Conservation (phyloP, 768 basidiomycete species). For the Termitomyces titanicus region DNA sequence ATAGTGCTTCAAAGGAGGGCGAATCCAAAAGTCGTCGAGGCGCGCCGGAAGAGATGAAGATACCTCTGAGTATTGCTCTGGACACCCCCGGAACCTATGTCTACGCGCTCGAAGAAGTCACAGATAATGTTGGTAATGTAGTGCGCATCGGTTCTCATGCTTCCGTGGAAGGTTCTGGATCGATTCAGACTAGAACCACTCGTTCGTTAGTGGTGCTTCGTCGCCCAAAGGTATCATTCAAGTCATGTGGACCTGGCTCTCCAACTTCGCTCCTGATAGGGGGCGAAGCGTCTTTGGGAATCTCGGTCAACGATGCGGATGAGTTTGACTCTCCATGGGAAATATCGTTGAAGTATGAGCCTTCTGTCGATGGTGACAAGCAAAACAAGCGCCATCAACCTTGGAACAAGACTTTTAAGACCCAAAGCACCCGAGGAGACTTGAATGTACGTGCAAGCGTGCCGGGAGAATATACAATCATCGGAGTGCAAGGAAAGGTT, state of each 20-base stretch:
- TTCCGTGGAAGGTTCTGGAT: slow-evolving; percentile 14
- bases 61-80: slow-evolving; percentile 67
- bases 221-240: slow-evolving; percentile 71
- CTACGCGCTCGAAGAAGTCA: slow-evolving; percentile 76
- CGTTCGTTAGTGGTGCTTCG: slow-evolving; percentile 69
- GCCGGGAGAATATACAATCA: slow-evolving; percentile 77
- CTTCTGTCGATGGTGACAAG: slow-evolving; percentile 35
- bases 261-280: slow-evolving; percentile 73
- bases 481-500: slow-evolving; percentile 68
- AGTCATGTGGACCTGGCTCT: slow-evolving; percentile 64
- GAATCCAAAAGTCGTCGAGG: slow-evolving; percentile 6
- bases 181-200: slow-evolving; percentile 41
- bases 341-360: slow-evolving; percentile 58
- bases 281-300: slow-evolving; percentile 51
- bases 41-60: slow-evolving; percentile 52
- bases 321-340: slow-evolving; percentile 68
- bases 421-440: slow-evolving; percentile 39
- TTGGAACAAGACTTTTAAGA: slow-evolving; percentile 62
- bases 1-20: slow-evolving; percentile 28
- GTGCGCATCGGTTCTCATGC: slow-evolving; percentile 42
- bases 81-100: slow-evolving; percentile 63
- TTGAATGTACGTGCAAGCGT: slow-evolving; percentile 47
- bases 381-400: slow-evolving; percentile 43
- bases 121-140: slow-evolving; percentile 79
- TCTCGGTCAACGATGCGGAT: slow-evolving; percentile 55